phyloP scores from a whole-genome alignment of 176 grass and related monocot genomes.

The Zoysia japonica region DNA sequence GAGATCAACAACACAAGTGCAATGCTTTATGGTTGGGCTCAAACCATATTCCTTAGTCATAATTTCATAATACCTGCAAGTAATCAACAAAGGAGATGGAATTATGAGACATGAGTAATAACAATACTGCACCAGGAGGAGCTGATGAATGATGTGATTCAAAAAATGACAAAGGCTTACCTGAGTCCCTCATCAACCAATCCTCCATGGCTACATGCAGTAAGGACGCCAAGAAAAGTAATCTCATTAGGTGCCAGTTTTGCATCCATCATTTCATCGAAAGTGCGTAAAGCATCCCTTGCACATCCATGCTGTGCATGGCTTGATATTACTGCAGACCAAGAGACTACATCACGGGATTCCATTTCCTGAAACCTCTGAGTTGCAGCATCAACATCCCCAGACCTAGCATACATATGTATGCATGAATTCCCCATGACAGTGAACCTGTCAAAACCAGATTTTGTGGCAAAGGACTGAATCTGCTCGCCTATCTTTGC shows the following conservation, averaged over 20 bases:
- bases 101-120: conserved; percentile 2
- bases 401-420: conserved; percentile 80
- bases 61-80: conserved; percentile 62
- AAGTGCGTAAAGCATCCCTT: conserved; percentile 50
- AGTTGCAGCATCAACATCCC: conserved; percentile 60
- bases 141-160: background rate
- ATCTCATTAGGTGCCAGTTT: conserved; percentile 61
- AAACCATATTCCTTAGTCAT: conserved; percentile 57
- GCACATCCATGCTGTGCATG: conserved; percentile 75
- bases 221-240: conserved; percentile 75
- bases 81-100: conserved; percentile 10
- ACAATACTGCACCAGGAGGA: background rate
- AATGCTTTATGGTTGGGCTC: conserved; percentile 59
- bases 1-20: conserved; percentile 72
- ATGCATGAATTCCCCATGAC: conserved; percentile 69
- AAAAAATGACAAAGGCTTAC: conserved; percentile 26
- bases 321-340: conserved; percentile 77
- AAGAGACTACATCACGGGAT: conserved; percentile 59
- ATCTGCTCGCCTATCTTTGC: conserved; percentile 62
- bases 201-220: conserved; percentile 81
- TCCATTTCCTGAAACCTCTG: conserved; percentile 71
- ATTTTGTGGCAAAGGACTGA: conserved; percentile 59
- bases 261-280: conserved; percentile 53
- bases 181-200: conserved; percentile 73
- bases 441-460: conserved; percentile 56